Evolutionary conservation across 2,329 filamentous ascomycete genomes (phyloP).

Genomic region (Didymella pinodella): DNA sequence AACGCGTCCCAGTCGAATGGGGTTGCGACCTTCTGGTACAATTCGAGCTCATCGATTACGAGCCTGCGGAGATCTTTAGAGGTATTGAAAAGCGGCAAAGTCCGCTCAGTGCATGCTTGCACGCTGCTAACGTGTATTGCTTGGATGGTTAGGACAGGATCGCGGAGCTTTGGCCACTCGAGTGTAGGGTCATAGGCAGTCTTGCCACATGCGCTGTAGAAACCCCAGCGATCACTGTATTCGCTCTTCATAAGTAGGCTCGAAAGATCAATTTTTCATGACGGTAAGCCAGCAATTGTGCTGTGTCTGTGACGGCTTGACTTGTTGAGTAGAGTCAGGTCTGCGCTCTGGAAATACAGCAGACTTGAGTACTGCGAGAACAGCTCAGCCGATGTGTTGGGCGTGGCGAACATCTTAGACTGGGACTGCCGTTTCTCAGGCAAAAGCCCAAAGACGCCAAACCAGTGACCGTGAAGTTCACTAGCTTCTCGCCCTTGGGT

Average conservation of each 20-base stretch:
- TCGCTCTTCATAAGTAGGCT: background rate
- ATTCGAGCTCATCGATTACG: background rate
- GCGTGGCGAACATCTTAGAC: background rate
- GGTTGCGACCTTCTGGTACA: background rate
- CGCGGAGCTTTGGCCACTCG: background rate
- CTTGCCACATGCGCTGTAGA: background rate
- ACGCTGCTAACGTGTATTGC: background rate
- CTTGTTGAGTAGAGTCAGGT: background rate
- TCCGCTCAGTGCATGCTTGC: background rate
- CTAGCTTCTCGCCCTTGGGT: slow-evolving; percentile 13
- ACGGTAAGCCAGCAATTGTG: background rate
- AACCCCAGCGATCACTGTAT: background rate
- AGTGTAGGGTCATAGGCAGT: background rate
- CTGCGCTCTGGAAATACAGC: background rate
- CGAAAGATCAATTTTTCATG: background rate
- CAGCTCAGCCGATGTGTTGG: background rate
- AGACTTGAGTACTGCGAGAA: background rate
- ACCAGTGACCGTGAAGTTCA: slow-evolving; percentile 17
- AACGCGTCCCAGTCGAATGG: background rate
- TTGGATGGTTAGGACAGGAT: background rate
- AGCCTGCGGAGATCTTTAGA: background rate
- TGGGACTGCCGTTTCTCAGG: slow-evolving; percentile 9
- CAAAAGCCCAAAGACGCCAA: slow-evolving; percentile 18
- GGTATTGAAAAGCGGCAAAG: background rate
- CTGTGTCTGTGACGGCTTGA: background rate